A percentile compares a stretch with the other conserved stretches of the same genome.
Evolutionary conservation across 208 protist genomes (phyloP).

Genomic region (Leishmania lainsoni): DNA sequence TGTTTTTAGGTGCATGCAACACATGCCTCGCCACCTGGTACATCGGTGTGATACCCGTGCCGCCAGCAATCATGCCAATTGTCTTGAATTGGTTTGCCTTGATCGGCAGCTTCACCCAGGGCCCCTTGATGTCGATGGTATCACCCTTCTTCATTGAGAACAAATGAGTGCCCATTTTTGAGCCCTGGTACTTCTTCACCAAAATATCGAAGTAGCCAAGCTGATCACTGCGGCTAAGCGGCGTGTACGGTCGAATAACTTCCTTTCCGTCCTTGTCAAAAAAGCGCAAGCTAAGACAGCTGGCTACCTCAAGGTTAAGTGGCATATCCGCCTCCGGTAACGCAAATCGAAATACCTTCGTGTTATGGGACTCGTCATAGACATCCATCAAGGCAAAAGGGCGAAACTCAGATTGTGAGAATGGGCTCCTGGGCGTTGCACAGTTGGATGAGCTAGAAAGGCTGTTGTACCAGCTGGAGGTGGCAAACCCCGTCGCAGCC

Average conservation of each 20-base stretch:
- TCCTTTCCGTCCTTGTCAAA: slow-evolving; percentile 77
- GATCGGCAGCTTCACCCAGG: slow-evolving; percentile 90
- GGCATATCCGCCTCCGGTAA: slow-evolving; percentile 83
- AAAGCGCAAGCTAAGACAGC: slow-evolving; percentile 75
- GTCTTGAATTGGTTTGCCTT: slow-evolving; percentile 87
- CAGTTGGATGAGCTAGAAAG: slow-evolving; percentile 38
- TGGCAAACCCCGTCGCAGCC: slow-evolving; percentile 44
- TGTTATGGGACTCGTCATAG: slow-evolving; percentile 88
- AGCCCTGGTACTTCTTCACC: slow-evolving; percentile 89
- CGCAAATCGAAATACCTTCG: slow-evolving; percentile 88
- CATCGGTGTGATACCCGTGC: slow-evolving; percentile 94
- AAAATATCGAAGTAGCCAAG: slow-evolving; percentile 90
- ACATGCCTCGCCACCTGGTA: slow-evolving; percentile 91
- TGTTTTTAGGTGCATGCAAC: slow-evolving; percentile 77
- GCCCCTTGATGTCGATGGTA: slow-evolving; percentile 90
- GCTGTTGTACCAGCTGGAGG: slow-evolving; percentile 64
- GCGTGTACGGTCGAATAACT: slow-evolving; percentile 90
- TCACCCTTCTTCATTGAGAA: slow-evolving; percentile 93
- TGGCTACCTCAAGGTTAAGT: slow-evolving; percentile 79
- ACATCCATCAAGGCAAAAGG: slow-evolving; percentile 77
- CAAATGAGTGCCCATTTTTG: slow-evolving; percentile 92
- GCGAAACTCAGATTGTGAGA: slow-evolving; percentile 82
- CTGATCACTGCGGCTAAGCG: slow-evolving; percentile 77
- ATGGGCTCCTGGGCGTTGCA: slow-evolving; percentile 51
- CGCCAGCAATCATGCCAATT: slow-evolving; percentile 94